A percentile compares a stretch with the other conserved stretches of the same genome.
These are phyloP conservation scores for Ammopiptanthus mongolicus DNA, from an alignment of 306 rosid species.

Conservation along the genomic window DNA sequence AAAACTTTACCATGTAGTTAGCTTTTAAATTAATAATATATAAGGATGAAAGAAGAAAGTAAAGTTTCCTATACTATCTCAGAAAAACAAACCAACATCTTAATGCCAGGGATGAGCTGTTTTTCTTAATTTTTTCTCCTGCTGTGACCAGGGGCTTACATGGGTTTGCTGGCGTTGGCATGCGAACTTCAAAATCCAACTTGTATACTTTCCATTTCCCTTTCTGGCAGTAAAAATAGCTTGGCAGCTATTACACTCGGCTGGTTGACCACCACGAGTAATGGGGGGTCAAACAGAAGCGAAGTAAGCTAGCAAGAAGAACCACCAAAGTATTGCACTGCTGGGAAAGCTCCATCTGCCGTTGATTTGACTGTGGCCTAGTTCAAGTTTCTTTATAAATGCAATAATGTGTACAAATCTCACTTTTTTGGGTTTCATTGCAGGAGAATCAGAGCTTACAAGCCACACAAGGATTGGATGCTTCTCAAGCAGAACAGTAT, in stretches of 20 bases:
- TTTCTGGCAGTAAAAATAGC: too few relatives aligned
- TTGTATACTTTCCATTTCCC: too few relatives aligned
- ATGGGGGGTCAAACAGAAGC: background rate
- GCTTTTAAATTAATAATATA: too few relatives aligned
- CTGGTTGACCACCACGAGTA: background rate
- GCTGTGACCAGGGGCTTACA: too few relatives aligned
- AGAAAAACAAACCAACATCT: too few relatives aligned
- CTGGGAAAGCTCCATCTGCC: background rate
- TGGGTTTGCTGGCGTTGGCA: too few relatives aligned
- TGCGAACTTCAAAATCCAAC: too few relatives aligned
- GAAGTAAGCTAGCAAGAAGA: background rate
- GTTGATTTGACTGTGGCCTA: background rate
- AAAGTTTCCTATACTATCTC: too few relatives aligned
- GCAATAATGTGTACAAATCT: background rate
- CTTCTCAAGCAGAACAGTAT: background rate
- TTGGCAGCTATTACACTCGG: background rate
- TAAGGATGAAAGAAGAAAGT: too few relatives aligned
- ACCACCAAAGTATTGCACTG: background rate
- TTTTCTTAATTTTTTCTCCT: too few relatives aligned
- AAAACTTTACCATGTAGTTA: too few relatives aligned
- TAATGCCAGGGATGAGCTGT: too few relatives aligned
- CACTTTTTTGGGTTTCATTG: background rate
- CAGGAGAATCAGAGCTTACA: background rate
- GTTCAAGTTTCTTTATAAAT: background rate
- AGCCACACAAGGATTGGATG: background rate